These are phyloP conservation scores for Crucihimalaya himalaica DNA, from an alignment of 345 rosid genomes.

Conservation along the genomic window DNA sequence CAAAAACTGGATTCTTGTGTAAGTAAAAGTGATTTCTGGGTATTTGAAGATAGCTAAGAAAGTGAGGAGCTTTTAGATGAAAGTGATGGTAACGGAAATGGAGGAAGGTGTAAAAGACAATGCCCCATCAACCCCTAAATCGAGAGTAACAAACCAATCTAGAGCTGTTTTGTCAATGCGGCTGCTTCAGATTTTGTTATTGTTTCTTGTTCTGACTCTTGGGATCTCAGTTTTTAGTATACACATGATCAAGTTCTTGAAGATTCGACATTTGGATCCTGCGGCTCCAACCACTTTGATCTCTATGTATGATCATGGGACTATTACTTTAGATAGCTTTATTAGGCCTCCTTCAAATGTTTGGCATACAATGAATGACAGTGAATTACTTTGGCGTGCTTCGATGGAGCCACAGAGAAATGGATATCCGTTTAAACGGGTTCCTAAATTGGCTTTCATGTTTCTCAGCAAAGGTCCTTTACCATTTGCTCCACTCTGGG, in stretches of 20 bases:
- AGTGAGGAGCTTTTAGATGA: slow-evolving; percentile 32
- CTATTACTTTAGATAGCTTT: slow-evolving; percentile 43
- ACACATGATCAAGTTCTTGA: slow-evolving; percentile 48
- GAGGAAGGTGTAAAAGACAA: slow-evolving; percentile 60
- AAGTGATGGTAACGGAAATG: slow-evolving; percentile 37
- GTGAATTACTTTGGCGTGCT: slow-evolving; percentile 84
- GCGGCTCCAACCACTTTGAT: slow-evolving; percentile 41
- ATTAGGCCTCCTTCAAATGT: slow-evolving; percentile 58
- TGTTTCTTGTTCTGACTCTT: slow-evolving; percentile 52
- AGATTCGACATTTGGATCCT: slow-evolving; percentile 37
- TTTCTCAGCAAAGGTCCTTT: slow-evolving; percentile 86
- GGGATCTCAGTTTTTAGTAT: slow-evolving; percentile 55
- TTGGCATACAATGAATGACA: slow-evolving; percentile 74
- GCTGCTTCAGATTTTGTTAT: slow-evolving; percentile 45
- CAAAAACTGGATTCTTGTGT: slow-evolving; percentile 3
- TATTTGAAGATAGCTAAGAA: slow-evolving; percentile 5
- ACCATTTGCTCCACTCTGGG: slow-evolving; percentile 93
- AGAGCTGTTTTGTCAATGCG: slow-evolving; percentile 48
- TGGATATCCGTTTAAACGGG: slow-evolving; percentile 64
- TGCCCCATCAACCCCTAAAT: slow-evolving; percentile 14
- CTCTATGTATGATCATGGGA: slow-evolving; percentile 40
- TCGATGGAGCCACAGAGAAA: slow-evolving; percentile 59
- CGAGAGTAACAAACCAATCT: slow-evolving; percentile 41
- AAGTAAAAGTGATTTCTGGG: background rate
- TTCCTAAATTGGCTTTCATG: slow-evolving; percentile 92